A percentile compares a stretch with the other conserved stretches of the same genome.
phyloP scores from a whole-genome alignment of 2,329 filamentous ascomycete genomes.

The Blastomyces emzantsi region DNA sequence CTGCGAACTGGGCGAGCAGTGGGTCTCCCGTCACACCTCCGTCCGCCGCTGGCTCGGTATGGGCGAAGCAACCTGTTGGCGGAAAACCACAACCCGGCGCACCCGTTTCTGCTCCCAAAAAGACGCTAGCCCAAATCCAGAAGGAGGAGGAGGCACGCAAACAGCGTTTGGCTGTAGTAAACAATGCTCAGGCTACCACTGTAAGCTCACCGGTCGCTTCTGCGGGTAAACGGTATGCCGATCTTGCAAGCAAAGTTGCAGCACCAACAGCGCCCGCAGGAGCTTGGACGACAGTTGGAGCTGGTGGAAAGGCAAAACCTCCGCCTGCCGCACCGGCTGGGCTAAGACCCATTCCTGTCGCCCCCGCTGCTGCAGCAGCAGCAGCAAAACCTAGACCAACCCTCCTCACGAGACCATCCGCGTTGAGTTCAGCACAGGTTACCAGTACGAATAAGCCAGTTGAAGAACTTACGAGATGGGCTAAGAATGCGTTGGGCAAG shows the following conservation, averaged over 20 bases:
- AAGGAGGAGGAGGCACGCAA: constrained; percentile 91
- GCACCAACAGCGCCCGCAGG: constrained; percentile 38
- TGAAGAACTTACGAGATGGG: constrained; percentile 94
- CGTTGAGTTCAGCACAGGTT: constrained; percentile 36
- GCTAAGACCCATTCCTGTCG: constrained; percentile 41
- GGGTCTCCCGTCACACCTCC: constrained; percentile 59
- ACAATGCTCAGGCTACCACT: constrained; percentile 40
- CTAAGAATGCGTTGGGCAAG: constrained; percentile 65
- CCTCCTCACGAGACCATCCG: constrained; percentile 40
- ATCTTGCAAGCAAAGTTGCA: constrained; percentile 72
- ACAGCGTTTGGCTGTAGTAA: constrained; percentile 53
- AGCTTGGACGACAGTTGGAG: constrained; percentile 93
- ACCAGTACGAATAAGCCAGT: constrained; percentile 54
- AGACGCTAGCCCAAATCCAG: constrained; percentile 92
- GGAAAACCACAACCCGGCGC: constrained; percentile 33
- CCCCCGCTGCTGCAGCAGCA: constrained; percentile 24
- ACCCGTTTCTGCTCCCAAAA: constrained; percentile 51
- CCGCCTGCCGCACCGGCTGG: constrained; percentile 44
- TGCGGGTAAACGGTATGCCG: constrained; percentile 80
- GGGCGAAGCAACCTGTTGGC: constrained; percentile 44
- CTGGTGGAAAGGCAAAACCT: constrained; percentile 80
- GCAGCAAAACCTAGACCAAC: constrained; percentile 45
- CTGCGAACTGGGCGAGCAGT: constrained; percentile 76
- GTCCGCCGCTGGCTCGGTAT: constrained; percentile 37
- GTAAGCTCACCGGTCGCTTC: constrained; percentile 37